Conservation (phyloP, 129 eudicot species). For the Silybum marianum region DNA sequence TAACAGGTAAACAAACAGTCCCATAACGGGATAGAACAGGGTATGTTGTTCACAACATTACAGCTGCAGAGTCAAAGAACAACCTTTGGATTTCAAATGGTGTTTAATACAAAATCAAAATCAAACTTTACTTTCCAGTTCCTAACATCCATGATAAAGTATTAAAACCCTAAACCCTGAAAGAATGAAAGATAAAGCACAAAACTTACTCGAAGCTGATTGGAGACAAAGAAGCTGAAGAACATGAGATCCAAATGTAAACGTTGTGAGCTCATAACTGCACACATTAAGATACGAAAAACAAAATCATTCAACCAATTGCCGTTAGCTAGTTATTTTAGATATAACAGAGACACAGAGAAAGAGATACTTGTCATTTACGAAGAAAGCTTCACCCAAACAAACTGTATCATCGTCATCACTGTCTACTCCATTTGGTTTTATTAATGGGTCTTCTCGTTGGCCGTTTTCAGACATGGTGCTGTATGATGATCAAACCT, state of each 20-base stretch:
- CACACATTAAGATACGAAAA: conserved; percentile 18
- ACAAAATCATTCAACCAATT: neutral
- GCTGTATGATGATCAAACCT: neutral
- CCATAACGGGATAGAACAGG: too few species aligned
- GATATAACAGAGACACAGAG: neutral
- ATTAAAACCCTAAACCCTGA: conserved; percentile 4
- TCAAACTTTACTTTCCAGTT: neutral
- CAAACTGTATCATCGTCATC: conserved; percentile 68
- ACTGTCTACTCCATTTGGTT: conserved; percentile 34
- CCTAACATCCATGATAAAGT: neutral
- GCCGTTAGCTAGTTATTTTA: neutral
- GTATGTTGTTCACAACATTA: too few species aligned
- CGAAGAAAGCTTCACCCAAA: conserved; percentile 81
- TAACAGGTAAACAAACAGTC: too few species aligned
- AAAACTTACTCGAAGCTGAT: conserved; percentile 82
- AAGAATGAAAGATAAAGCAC: neutral
- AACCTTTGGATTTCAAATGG: neutral
- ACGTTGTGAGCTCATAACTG: conserved; percentile 79
- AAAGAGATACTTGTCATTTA: conserved; percentile 61
- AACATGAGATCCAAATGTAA: conserved; percentile 86
- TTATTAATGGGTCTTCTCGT: conserved; percentile 4
- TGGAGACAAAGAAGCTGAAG: conserved; percentile 88
- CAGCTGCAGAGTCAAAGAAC: too few species aligned
- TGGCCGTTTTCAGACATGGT: conserved; percentile 23
- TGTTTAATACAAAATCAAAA: neutral